These are phyloP conservation scores for Ramaria sp. DNA, from an alignment of 768 basidiomycete species.

Conservation along the genomic window DNA sequence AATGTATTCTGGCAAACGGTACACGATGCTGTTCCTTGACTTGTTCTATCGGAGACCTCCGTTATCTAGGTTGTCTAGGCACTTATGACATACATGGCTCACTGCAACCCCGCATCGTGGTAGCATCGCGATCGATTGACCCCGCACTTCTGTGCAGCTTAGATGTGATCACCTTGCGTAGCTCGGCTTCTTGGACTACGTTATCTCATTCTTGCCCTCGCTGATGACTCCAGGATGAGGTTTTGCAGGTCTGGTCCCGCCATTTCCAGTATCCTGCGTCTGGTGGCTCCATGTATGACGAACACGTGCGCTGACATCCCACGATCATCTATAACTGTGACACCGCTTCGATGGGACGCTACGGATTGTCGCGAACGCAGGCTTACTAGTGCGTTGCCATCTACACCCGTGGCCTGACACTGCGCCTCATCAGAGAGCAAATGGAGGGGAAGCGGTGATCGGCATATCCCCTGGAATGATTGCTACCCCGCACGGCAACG, in stretches of 20 bases:
- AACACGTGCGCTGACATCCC: background rate
- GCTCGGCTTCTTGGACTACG: background rate
- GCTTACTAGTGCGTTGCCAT: no score
- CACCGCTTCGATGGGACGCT: no score
- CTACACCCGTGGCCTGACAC: background rate
- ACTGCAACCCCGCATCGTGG: background rate
- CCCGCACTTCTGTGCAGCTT: slow-evolving; percentile 9
- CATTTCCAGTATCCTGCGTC: background rate
- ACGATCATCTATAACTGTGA: no score
- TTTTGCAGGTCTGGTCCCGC: background rate
- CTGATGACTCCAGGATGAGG: background rate
- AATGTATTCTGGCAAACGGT: background rate
- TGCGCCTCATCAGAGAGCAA: background rate
- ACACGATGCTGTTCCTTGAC: no score
- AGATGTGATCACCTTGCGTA: background rate
- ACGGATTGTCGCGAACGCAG: no score
- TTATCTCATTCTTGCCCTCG: background rate
- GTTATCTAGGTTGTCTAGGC: no score
- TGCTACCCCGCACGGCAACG: background rate
- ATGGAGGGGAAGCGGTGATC: background rate
- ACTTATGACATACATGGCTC: no score
- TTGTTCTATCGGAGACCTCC: no score
- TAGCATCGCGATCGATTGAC: slow-evolving; percentile 6
- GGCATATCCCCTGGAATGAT: background rate
- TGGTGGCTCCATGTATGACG: background rate